Percentiles rank a stretch among this genome's conserved stretches.
Evolutionary conservation across 108 stramenopile species (phyloP).

Genomic region (Bacterosira constricta): DNA sequence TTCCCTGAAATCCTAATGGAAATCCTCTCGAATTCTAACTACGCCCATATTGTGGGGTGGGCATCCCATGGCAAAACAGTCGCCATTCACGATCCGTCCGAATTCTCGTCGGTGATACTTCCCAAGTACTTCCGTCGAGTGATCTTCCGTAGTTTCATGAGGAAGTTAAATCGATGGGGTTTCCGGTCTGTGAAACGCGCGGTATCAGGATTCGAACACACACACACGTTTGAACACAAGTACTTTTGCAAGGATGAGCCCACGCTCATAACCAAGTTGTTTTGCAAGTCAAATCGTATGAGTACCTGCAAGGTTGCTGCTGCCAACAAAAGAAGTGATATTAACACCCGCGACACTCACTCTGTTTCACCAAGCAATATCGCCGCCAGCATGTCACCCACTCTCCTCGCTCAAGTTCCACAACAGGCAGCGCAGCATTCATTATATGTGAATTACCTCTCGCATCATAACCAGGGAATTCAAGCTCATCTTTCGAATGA

Average conservation of each 20-base stretch:
- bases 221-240: conserved; percentile 65
- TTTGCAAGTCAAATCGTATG: conserved; percentile 27
- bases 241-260: conserved; percentile 63
- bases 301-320: too few relatives aligned
- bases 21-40: conserved; percentile 7
- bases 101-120: conserved; percentile 75
- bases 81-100: conserved; percentile 69
- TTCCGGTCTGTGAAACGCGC: conserved; percentile 7
- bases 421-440: too few relatives aligned
- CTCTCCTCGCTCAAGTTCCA: too few relatives aligned
- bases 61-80: conserved; percentile 70
- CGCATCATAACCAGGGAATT: too few relatives aligned
- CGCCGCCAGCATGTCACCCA: too few relatives aligned
- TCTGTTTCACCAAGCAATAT: too few relatives aligned
- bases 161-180: conserved; percentile 80
- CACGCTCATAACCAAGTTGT: conserved; percentile 66
- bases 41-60: conserved; percentile 60
- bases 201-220: neutral
- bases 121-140: conserved; percentile 86
- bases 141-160: conserved; percentile 80
- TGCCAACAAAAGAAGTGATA: too few relatives aligned
- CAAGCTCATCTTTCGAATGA: too few relatives aligned
- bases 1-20: conserved; percentile 14
- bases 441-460: too few relatives aligned
- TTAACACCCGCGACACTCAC: too few relatives aligned